Evolutionary conservation across 2,329 filamentous ascomycete genomes (phyloP).

Genomic region (Clonostachys solani): DNA sequence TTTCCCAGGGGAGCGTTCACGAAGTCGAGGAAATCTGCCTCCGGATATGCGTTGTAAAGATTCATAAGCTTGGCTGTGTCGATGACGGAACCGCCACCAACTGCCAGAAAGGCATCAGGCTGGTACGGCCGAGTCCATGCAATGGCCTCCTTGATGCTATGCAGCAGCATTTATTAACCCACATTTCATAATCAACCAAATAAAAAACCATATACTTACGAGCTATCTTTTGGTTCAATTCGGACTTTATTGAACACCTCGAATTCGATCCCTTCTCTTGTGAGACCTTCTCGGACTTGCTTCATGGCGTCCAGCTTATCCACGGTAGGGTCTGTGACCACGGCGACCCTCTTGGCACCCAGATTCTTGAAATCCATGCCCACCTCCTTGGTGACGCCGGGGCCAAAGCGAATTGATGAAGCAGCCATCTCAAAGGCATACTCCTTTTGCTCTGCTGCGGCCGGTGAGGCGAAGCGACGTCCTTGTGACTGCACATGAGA

Average conservation of each 20-base stretch:
- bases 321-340: conserved; percentile 87
- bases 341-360: conserved; percentile 79
- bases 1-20: conserved; percentile 87
- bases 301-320: conserved; percentile 82
- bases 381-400: conserved; percentile 89
- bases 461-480: conserved; percentile 61
- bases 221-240: conserved; percentile 92
- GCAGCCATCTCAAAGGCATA: conserved; percentile 99
- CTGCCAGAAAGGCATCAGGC: conserved; percentile 88
- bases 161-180: not conserved
- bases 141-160: conserved; percentile 83
- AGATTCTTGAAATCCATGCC: conserved; percentile 97
- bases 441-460: conserved; percentile 69
- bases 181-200: not conserved
- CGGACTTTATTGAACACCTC: conserved; percentile 76
- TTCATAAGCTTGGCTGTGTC: conserved; percentile 99
- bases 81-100: conserved; percentile 87
- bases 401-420: conserved; percentile 89
- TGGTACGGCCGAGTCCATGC: conserved; percentile 74
- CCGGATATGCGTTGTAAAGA: conserved; percentile 83
- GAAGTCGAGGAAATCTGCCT: conserved; percentile 94
- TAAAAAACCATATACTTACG: conserved; percentile 48
- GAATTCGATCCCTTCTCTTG: conserved; percentile 73
- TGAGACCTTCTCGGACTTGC: conserved; percentile 78
- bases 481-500: conserved; percentile 25